These are phyloP conservation scores for Pharus latifolius DNA, from an alignment of 176 grass and related monocot species.

Conservation along the genomic window DNA sequence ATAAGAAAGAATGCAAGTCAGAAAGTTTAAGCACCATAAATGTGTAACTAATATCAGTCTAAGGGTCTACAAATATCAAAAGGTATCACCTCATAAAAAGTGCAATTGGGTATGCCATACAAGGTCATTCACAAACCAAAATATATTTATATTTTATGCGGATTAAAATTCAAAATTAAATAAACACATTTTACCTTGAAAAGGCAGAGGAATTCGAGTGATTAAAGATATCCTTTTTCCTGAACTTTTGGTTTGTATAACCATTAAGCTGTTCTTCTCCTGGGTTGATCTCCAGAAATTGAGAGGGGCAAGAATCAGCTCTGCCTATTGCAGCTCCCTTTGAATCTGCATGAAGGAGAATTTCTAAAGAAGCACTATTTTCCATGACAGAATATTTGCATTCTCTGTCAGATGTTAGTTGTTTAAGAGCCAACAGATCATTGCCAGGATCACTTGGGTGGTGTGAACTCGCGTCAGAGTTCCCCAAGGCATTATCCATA, in stretches of 20 bases:
- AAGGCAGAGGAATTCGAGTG: constrained; percentile 89
- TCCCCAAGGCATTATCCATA: constrained; percentile 34
- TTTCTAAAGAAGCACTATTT: constrained; percentile 17
- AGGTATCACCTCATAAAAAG: neutral
- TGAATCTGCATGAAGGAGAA: constrained; percentile 24
- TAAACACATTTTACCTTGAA: constrained; percentile 46
- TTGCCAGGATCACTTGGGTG: constrained; percentile 26
- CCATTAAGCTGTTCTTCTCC: constrained; percentile 29
- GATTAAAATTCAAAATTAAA: neutral
- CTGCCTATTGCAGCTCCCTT: constrained; percentile 24
- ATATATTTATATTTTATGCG: neutral
- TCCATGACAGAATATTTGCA: constrained; percentile 24
- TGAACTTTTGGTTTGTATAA: constrained; percentile 26
- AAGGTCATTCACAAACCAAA: neutral
- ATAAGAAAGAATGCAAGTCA: constrained; percentile 10
- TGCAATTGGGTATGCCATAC: neutral
- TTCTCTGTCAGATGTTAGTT: constrained; percentile 27
- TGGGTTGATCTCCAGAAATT: constrained; percentile 19
- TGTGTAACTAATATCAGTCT: neutral
- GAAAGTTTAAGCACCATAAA: neutral
- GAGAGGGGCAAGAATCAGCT: constrained; percentile 33
- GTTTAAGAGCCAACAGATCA: constrained; percentile 23
- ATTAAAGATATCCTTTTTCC: constrained; percentile 62
- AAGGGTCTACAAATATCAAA: neutral
- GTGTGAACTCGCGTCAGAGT: constrained; percentile 30